phyloP scores from a whole-genome alignment of 345 rosid genomes.

The Moricandia moricandioides region DNA sequence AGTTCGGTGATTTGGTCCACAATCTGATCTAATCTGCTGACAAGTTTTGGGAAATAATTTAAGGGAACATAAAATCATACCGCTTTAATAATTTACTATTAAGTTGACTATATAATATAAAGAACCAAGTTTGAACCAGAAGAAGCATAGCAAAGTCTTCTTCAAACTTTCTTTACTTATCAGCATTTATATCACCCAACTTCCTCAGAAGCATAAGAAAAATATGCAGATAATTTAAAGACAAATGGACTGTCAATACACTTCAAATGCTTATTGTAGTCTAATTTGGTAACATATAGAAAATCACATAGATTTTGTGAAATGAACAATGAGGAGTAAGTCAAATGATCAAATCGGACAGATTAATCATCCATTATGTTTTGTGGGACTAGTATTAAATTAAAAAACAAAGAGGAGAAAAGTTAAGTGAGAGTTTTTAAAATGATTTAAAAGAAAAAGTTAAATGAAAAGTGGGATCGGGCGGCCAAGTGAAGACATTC shows the following conservation, averaged over 20 bases:
- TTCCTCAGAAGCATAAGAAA: neutral
- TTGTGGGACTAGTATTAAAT: neutral
- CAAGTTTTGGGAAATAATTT: neutral
- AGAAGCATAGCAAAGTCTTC: neutral
- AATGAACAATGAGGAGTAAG: conserved; percentile 18
- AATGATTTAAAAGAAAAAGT: neutral
- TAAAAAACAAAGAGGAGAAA: neutral
- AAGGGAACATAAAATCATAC: neutral
- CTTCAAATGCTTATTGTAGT: neutral
- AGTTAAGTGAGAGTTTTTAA: neutral
- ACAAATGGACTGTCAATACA: neutral
- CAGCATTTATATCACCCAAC: neutral
- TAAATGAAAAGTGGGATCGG: conserved; percentile 24
- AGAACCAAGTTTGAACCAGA: neutral
- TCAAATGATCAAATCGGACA: conserved; percentile 12
- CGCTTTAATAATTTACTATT: neutral
- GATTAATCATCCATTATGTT: conserved; percentile 17
- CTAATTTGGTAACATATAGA: neutral
- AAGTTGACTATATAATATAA: neutral
- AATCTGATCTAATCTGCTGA: neutral
- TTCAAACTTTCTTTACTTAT: conserved; percentile 2
- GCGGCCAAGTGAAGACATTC: conserved; percentile 40
- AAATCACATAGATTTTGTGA: conserved; percentile 1
- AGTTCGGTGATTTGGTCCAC: neutral
- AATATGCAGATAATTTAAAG: neutral